Percentiles rank a stretch among this genome's conserved stretches.
Evolutionary conservation across 169 alveolate species (phyloP).

Genomic region (Theileria annulata): DNA sequence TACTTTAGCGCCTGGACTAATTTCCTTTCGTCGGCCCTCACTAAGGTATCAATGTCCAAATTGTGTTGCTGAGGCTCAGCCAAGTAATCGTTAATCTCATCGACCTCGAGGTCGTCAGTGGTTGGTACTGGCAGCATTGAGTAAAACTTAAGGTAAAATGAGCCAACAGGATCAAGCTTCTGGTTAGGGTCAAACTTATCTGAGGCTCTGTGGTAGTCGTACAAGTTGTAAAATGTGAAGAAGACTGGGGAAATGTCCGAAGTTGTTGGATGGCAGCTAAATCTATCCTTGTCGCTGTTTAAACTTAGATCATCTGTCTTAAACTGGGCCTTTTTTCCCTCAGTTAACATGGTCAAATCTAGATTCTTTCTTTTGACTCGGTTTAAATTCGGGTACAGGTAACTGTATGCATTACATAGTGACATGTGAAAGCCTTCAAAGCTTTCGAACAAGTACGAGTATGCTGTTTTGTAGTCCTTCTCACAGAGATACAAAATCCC

Average conservation of each 20-base stretch:
- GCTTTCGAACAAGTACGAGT: conserved; percentile 93
- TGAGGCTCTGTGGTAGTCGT: conserved; percentile 19
- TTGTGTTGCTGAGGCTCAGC: conserved; percentile 36
- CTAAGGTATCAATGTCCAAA: conserved; percentile 44
- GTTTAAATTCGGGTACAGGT: conserved; percentile 68
- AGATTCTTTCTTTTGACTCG: conserved; percentile 52
- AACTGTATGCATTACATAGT: conserved; percentile 70
- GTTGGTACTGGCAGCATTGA: conserved; percentile 42
- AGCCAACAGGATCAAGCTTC: conserved; percentile 34
- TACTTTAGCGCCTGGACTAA: conserved; percentile 85
- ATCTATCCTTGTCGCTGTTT: conserved; percentile 52
- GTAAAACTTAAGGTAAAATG: conserved; percentile 64
- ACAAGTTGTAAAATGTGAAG: conserved; percentile 56
- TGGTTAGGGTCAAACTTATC: neutral
- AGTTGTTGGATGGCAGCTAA: conserved; percentile 69
- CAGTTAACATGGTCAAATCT: conserved; percentile 40
- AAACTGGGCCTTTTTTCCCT: conserved; percentile 39
- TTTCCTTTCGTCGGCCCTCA: conserved; percentile 71
- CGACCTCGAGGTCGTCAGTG: conserved; percentile 42
- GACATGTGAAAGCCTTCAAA: conserved; percentile 92
- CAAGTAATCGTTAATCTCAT: neutral
- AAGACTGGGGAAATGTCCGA: conserved; percentile 68
- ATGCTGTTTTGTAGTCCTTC: conserved; percentile 92
- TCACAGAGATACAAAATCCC: conserved; percentile 80
- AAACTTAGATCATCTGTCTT: conserved; percentile 35